Evolutionary conservation across 169 alveolate species (phyloP), one percentile per base, ranked within the genome.

Genomic region (Cryptosporidium ubiquitum): DNA sequence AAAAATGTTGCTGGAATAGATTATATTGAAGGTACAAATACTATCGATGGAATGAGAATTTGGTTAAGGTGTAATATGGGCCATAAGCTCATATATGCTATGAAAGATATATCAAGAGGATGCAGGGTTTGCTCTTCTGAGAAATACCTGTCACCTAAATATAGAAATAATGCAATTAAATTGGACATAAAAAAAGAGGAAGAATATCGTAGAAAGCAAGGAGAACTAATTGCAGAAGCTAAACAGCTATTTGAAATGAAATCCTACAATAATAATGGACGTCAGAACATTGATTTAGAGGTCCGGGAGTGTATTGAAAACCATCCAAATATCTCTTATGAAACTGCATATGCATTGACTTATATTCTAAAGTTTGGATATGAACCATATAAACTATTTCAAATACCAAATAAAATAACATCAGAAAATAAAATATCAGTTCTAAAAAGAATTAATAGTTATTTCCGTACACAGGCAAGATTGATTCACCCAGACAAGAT

Each of bases 41-140:
- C 69, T 66, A 5, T 64, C 3, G 75, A 79, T 18, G 89, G 89
- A 35, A 61, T 79, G 18, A 58, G 89, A 29, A 79, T 79, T 26
- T 79, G 89, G 89, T 55, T 79, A 40, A 79, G 75, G 31, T 79
- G 89, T 40, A 79, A 61, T 39, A 79, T 79, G 89, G 89, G 89
- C 14, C 89, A 79, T 33, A 79, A 79, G 42, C 75, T 79, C 16
- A 64, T 47, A 20, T 79, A 64, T 79, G 35, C 73, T 7, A 47
- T 79, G 47, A 52, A 79, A 58, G 89, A 79, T 40, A 64, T 79
- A 42, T 35, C 73, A 31, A 49, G 73, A 23, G 89, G 89, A 3
- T 79, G 89, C 26, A 58, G 75, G 37, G 58, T 79, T 39, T 79
- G 89, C 55, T 79, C 89, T 23, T 79, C 89, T 10, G 89, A 79